Evolutionary conservation across 2,329 filamentous ascomycete genomes (phyloP), one percentile per base, ranked within the genome.

Genomic region (Lachnellula subtilissima): DNA sequence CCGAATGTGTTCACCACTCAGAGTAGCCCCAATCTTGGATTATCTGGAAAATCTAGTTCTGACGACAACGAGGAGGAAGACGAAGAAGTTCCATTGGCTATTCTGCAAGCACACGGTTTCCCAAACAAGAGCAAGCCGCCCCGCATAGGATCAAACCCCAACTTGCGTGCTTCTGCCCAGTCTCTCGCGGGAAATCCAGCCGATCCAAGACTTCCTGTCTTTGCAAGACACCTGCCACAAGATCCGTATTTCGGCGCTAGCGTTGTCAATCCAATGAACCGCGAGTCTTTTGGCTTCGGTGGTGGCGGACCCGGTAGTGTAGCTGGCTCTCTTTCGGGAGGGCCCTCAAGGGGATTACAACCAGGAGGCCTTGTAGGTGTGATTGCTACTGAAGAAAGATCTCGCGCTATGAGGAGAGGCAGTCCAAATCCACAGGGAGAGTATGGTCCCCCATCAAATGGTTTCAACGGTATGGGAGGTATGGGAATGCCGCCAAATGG

Each of bases 61-160:
- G 55, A 54, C 12, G 42, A 39, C 3, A 53, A 15, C 4, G 55
- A 57, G 36, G 76, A 76, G 0, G 79, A 81, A 55, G 91, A 96
- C 64, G 91, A 96, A 56, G 91, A 96, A 65, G 82, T 96, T 12
- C 91, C 91, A 0, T 76, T 96, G 42, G 91, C 86, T 12, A 94
- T 96, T 63, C 76, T 96, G 19, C 88, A 90, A 53, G 91, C 91
- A 2, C 91, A 96, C 69, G 91, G 91, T 2, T 96, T 96, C 66
- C 91, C 91, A 0, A 85, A 79, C 71, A 91, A 85, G 72, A 87
- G 84, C 64, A 83, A 89, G 17, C 87, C 90, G 14, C 90, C 91
- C 1, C 81, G 76, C 55, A 82, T 84, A 67, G 82, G 79, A 60
- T 89, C 88, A 14, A 89, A 88, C 68, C 86, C 86, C 1, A 91